Evolutionary conservation across 2,329 filamentous ascomycete genomes (phyloP).

Genomic region (Trichoderma pleuroti): DNA sequence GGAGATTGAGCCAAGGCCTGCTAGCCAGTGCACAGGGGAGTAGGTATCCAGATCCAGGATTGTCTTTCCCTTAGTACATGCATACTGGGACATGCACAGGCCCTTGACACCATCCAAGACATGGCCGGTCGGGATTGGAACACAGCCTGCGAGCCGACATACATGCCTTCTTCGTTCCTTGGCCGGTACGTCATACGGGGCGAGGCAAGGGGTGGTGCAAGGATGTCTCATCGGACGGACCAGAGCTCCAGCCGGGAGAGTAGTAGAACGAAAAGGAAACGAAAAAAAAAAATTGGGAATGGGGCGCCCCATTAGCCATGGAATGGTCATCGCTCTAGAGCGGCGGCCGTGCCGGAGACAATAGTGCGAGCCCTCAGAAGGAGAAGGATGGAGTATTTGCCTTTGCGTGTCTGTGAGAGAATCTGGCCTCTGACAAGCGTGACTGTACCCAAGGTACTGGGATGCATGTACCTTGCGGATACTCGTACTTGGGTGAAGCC

Average conservation of each 20-base stretch:
- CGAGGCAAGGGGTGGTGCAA: conserved; percentile 29
- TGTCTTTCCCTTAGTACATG: conserved; percentile 4
- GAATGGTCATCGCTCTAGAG: conserved; percentile 20
- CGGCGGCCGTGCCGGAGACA: conserved; percentile 25
- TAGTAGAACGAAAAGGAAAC: conserved; percentile 4
- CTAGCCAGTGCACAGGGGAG: conserved; percentile 15
- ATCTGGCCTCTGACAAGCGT: neutral
- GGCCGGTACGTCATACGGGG: conserved; percentile 29
- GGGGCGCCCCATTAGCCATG: conserved; percentile 16
- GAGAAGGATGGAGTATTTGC: neutral
- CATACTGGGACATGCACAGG: neutral
- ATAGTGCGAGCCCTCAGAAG: conserved; percentile 21
- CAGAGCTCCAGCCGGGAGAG: conserved; percentile 23
- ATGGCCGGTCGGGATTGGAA: conserved; percentile 9
- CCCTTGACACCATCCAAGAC: conserved; percentile 17
- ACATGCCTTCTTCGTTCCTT: conserved; percentile 1
- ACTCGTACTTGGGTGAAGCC: neutral
- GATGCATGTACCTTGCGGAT: neutral
- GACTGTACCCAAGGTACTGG: neutral
- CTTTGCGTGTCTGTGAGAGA: neutral
- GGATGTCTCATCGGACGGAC: conserved; percentile 37
- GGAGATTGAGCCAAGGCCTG: conserved; percentile 28
- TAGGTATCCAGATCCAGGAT: conserved; percentile 18
- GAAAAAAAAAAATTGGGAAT: neutral
- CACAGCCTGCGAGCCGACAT: conserved; percentile 9